A percentile compares a stretch with the other conserved stretches of the same genome.
Conservation (phyloP, 768 basidiomycete genomes). For the Pisolithus sp. region DNA sequence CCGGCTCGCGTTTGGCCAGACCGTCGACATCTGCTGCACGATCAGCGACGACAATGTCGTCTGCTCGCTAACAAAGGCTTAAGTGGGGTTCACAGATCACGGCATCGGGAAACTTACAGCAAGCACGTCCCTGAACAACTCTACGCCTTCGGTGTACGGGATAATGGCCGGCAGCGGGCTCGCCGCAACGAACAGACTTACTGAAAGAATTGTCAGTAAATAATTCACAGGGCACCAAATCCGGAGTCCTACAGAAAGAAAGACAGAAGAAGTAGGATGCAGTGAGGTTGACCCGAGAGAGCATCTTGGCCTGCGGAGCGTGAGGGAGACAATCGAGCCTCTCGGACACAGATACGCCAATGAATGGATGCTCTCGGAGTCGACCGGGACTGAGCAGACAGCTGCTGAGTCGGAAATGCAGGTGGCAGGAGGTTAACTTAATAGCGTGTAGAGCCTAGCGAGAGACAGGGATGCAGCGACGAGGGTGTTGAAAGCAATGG, state of each 20-base stretch:
- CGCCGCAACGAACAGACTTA: slow-evolving; percentile 3
- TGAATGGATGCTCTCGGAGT: not conserved
- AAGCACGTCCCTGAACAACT: slow-evolving; percentile 6
- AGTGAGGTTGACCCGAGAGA: not conserved
- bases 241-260: slow-evolving; percentile 4
- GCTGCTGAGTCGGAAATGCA: not conserved
- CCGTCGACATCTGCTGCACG: not conserved
- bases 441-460: not conserved
- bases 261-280: slow-evolving; percentile 1
- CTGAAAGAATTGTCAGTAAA: not conserved
- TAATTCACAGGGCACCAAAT: not conserved
- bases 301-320: not conserved
- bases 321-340: not conserved
- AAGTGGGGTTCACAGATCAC: not conserved
- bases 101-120: slow-evolving; percentile 3
- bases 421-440: not conserved
- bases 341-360: not conserved
- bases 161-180: slow-evolving; percentile 5
- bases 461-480: not conserved
- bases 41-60: not conserved
- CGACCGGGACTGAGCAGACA: not conserved
- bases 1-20: slow-evolving; percentile 1
- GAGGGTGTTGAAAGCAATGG: not conserved
- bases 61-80: slow-evolving; percentile 4
- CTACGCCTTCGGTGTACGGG: slow-evolving; percentile 4